These are phyloP conservation scores for Plasmodium knowlesi DNA, from an alignment of 169 alveolate species.

Conservation along the genomic window DNA sequence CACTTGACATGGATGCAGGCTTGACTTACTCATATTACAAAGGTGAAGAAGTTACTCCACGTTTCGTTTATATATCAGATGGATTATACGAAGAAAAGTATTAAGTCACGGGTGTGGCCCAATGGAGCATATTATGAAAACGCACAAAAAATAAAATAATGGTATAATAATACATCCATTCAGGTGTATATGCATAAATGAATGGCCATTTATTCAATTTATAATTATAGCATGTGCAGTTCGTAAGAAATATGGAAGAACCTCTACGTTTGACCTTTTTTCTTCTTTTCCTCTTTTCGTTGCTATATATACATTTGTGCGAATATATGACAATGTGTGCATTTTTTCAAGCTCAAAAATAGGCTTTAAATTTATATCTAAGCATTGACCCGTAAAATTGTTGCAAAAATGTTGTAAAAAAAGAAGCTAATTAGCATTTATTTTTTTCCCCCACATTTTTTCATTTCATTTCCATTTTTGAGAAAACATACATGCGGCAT, in stretches of 20 bases:
- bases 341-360: background rate
- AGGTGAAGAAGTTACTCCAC: slow-evolving; percentile 94
- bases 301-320: background rate
- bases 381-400: background rate
- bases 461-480: background rate
- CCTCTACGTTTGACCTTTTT: background rate
- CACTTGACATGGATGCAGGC: slow-evolving; percentile 92
- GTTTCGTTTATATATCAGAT: slow-evolving; percentile 92
- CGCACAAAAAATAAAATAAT: background rate
- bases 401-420: background rate
- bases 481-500: background rate
- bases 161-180: background rate
- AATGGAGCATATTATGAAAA: background rate
- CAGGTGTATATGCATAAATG: background rate
- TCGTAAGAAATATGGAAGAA: background rate
- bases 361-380: background rate
- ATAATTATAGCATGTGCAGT: slow-evolving; percentile 1
- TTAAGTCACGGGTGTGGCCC: slow-evolving; percentile 35
- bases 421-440: background rate
- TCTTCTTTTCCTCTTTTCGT: background rate
- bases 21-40: slow-evolving; percentile 92
- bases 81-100: slow-evolving; percentile 93
- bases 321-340: background rate
- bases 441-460: background rate
- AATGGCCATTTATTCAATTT: slow-evolving; percentile 23